Base-by-base conservation (phyloP, 768 basidiomycete species). In the Lepiota brunneoincarnata region DNA sequence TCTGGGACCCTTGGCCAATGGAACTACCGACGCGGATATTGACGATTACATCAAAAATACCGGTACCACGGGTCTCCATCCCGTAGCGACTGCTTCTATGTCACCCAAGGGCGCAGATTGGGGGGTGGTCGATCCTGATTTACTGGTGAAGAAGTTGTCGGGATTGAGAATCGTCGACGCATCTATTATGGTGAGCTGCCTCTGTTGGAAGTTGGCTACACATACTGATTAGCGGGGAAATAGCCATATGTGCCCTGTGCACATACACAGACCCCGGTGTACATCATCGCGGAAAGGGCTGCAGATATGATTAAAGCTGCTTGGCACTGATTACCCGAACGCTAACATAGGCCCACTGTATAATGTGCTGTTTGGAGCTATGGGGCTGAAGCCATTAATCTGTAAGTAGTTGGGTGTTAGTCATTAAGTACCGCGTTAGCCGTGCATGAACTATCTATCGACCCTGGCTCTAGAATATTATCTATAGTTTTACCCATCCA, bases 141-240 rank as follows among this genome's bases (percentile, higher is more conserved):
- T 77, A 44, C 57, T 49, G 35, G 70, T 76, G 9, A 75, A 76
- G 54, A 66, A 65, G 0, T 60, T 67, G 1, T 46, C 43, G 1
- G 74, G 70, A 7, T 46, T 75, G 52, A 63, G 75, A 1, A 61
- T 76, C 20, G 72, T 76, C 6, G 73, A 76, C 63, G 69, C 69
- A 6, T 72, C 71, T 12, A 62, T 66, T 54, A 55, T 70, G 53
- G 73, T 71, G 51, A 55, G 70, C 58, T 35, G 12, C 36, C 37
- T 38, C 14, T 9, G 0, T 2, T 1, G 6, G 20, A 12, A n/a
- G n/a, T 42, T 56, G 34, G 4, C 37, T 40, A 20, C 17, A 15
- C 36, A 21, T 40, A 39, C 12, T 12, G 28, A 18, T 41, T 45
- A 9, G 37, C 24, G 3, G 18, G 17, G 20, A 2, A 7, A 39